Evolutionary conservation across 83 land plant genomes (phyloP), one percentile per base, ranked within the genome.

Genomic region (Diphasiastrum complanatum): DNA sequence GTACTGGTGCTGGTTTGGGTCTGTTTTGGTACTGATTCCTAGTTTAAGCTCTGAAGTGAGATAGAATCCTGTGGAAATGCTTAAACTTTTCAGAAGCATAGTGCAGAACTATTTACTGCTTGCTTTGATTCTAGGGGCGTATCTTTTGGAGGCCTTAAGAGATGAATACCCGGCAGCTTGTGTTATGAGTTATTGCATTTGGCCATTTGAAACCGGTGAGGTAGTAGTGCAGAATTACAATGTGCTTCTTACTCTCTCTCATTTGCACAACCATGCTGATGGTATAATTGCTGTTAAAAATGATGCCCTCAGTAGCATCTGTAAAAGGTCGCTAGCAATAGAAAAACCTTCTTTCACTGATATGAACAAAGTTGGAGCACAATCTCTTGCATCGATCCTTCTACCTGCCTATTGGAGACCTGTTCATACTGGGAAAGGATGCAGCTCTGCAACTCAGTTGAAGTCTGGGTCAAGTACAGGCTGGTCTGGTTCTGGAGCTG

Each of bases 1-100:
- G 78, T 11, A 75, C 78, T n/a, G 78, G 78, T 41, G 66, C 74
- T 28, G 78, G 78, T 38, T 50, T 75, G 18, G 78, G 78, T 74
- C 11, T 67, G 73, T 50, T 40, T 19, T 3, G 22, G 8, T 18
- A 23, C 30, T 50, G 28, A 23, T 26, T 29, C 19, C 18, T 50
- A 14, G 12, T 16, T 19, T 19, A 10, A 40, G 8, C 19, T 16
- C 3, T 19, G 18, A 60, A 20, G 53, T 20, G 19, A 4, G 12
- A 60, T 60, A 3, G 50, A 10, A 8, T 16, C 43, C 43, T 60
- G 35, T 14, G 27, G 22, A 20, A 35, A 37, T 60, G 4, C 63
- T 43, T 51, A 45, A 4, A 25, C n/a, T 47, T 12, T 45, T 45
- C 46, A 25, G 61, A 43, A 45, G 19, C 23, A n/a, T 27, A 37